Base-by-base conservation (phyloP, 805 yeast species). In the Candida silvatica region DNA sequence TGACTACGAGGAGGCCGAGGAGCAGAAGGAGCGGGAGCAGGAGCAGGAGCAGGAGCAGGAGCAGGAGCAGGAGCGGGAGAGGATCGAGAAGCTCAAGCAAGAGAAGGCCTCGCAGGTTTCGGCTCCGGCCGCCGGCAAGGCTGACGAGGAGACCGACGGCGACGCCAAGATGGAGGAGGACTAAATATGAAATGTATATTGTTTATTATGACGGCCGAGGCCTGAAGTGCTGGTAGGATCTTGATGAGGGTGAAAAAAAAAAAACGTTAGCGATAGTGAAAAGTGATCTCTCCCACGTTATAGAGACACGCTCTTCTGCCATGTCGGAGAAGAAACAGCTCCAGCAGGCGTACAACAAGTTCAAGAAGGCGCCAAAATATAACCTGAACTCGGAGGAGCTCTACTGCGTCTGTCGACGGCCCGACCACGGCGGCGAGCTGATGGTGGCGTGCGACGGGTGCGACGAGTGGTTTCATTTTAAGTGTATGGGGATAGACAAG, bases 361-460 rank as follows among this genome's bases (percentile, higher is more conserved):
- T 48, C 31, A 25, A 32, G n/a, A 42, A 36, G 11, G 54, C 65
- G 1, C 47, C 59, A 3, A 67, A 67, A 40, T 71, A 53, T 45
- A 60, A 70, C 39, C 45, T 63, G 17, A 62, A 69, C 44, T 64
- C 78, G 17, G 82, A 78, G 43, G 84, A 79, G 45, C 59, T 82
- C 5, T 86, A 67, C 48, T 87, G 97, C 52, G 58, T 78, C 0
- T 87, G 97, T 53, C 67, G 92, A 26, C 70, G 69, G 40, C 80
- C 86, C 0, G 96, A 88, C 48, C 66, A 69, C 39, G 92, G 88
- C 2, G 78, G 74, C 38, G 11, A 12, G 24, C 60, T 87, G 52
- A 88, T 88, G 97, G 81, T 88, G n/a, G 85, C 82, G 0, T 87
- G 97, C 53, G 96, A 87, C 52, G 88, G 85, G 5, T 88, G 97